Evolutionary conservation across 2,329 filamentous ascomycete genomes (phyloP).

Genomic region (Scopulariopsis brevicaulis): DNA sequence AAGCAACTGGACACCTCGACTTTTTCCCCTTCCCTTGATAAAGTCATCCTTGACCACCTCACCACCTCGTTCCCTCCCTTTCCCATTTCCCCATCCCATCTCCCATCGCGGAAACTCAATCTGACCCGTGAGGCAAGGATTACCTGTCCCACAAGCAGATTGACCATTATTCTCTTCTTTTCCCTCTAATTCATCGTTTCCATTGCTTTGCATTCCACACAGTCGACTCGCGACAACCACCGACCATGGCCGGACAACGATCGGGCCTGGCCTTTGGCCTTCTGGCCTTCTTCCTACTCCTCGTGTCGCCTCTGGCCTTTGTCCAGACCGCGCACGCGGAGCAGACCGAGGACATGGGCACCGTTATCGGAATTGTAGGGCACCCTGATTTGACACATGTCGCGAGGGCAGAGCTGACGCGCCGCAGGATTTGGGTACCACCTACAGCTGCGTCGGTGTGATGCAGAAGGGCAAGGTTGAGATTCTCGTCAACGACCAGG

Average conservation of each 20-base stretch:
- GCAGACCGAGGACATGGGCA: slow-evolving; percentile 69
- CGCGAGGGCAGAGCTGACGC: slow-evolving; percentile 10
- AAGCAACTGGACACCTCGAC: slow-evolving; percentile 26
- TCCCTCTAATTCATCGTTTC: slow-evolving; percentile 8
- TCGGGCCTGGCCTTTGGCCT: slow-evolving; percentile 75
- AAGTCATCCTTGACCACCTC: slow-evolving; percentile 8
- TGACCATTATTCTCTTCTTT: slow-evolving; percentile 9
- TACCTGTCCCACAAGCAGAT: not conserved
- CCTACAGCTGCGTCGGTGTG: slow-evolving; percentile 82
- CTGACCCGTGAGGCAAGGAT: slow-evolving; percentile 10
- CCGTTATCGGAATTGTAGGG: slow-evolving; percentile 82
- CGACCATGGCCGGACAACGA: slow-evolving; percentile 43
- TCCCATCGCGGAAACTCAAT: slow-evolving; percentile 13
- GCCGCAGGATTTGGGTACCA: slow-evolving; percentile 71
- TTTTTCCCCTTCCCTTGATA: slow-evolving; percentile 20
- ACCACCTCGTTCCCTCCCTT: slow-evolving; percentile 11
- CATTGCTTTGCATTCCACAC: slow-evolving; percentile 6
- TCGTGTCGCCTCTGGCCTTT: slow-evolving; percentile 80
- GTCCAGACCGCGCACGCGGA: slow-evolving; percentile 65
- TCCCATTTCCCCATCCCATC: slow-evolving; percentile 15
- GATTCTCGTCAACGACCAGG: slow-evolving; percentile 89
- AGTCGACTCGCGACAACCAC: slow-evolving; percentile 11
- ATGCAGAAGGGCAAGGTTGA: slow-evolving; percentile 94
- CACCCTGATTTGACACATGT: not conserved
- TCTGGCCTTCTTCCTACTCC: slow-evolving; percentile 81